Conservation (phyloP, 2,329 filamentous ascomycete species). For the Penicillium sp. region DNA sequence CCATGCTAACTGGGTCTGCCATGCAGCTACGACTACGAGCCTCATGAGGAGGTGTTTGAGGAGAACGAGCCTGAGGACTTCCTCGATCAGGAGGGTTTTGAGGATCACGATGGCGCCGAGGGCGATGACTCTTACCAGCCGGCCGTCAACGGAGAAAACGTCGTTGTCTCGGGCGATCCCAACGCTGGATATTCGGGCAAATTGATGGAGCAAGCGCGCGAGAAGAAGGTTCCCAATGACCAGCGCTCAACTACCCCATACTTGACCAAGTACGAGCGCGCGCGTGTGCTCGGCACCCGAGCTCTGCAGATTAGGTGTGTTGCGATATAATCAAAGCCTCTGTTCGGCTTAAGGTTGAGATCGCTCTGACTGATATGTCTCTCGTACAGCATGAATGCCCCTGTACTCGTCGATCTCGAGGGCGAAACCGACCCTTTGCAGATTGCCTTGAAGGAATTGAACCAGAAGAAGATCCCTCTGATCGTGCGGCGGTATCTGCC, state of each 20-base stretch:
- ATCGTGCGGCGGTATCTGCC: conserved; percentile 94
- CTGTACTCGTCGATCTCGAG: conserved; percentile 91
- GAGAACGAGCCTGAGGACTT: conserved; percentile 61
- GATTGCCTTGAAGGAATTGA: conserved; percentile 94
- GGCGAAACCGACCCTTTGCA: conserved; percentile 96
- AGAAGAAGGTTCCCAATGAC: conserved; percentile 87
- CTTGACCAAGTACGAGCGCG: conserved; percentile 99
- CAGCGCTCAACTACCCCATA: conserved; percentile 91
- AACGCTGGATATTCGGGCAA: conserved; percentile 49
- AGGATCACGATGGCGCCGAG: conserved; percentile 52
- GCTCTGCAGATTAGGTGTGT: conserved; percentile 90
- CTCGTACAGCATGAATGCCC: conserved; percentile 79
- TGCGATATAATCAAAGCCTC: conserved; percentile 30
- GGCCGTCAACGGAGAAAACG: conserved; percentile 38
- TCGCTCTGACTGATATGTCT: conserved; percentile 20
- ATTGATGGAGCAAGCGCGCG: conserved; percentile 54
- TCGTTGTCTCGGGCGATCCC: conserved; percentile 49
- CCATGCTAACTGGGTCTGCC: conserved; percentile 24
- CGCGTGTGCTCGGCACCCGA: conserved; percentile 85
- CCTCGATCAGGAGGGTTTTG: conserved; percentile 52
- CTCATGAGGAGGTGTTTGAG: conserved; percentile 61
- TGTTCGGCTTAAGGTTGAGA: not conserved
- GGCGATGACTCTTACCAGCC: conserved; percentile 44
- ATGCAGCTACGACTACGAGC: conserved; percentile 48
- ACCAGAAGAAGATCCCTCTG: conserved; percentile 97